Evolutionary conservation across 108 stramenopile genomes (phyloP).

Genomic region (Bacterosira constricta): DNA sequence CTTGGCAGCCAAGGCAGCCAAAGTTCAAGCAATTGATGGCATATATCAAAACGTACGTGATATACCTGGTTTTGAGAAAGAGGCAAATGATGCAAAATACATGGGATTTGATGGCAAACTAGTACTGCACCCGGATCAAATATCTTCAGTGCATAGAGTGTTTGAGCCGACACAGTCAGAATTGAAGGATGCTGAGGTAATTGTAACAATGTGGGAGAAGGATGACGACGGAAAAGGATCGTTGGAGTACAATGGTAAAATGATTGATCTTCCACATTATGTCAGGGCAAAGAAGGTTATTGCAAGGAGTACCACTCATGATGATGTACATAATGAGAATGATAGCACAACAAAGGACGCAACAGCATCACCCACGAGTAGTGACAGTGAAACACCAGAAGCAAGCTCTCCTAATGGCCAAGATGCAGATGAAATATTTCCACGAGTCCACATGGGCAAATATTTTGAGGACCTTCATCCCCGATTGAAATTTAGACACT

Average conservation of each 20-base stretch:
- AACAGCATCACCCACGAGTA: neutral
- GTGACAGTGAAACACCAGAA: neutral
- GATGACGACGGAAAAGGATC: constrained; percentile 22
- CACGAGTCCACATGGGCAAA: constrained; percentile 43
- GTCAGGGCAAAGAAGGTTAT: constrained; percentile 49
- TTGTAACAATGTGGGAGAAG: constrained; percentile 39
- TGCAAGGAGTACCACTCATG: neutral
- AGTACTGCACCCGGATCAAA: constrained; percentile 43
- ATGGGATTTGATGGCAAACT: constrained; percentile 54
- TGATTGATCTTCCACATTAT: constrained; percentile 55
- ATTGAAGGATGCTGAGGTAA: constrained; percentile 17
- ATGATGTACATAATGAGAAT: neutral
- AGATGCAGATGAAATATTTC: constrained; percentile 19
- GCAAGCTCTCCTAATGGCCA: neutral
- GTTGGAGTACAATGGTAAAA: constrained; percentile 34
- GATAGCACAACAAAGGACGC: neutral
- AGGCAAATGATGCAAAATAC: constrained; percentile 25
- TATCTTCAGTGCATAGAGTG: constrained; percentile 14
- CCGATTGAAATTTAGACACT: constrained; percentile 36
- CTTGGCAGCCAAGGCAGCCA: constrained; percentile 44
- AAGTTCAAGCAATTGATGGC: constrained; percentile 51
- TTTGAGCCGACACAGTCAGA: constrained; percentile 37
- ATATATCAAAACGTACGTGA: constrained; percentile 51
- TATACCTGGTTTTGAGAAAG: constrained; percentile 30
- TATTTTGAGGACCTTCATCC: constrained; percentile 47